A percentile compares a stretch with the other conserved stretches of the same genome.
phyloP scores from a whole-genome alignment of 345 rosid species.

The Moricandia arvensis region DNA sequence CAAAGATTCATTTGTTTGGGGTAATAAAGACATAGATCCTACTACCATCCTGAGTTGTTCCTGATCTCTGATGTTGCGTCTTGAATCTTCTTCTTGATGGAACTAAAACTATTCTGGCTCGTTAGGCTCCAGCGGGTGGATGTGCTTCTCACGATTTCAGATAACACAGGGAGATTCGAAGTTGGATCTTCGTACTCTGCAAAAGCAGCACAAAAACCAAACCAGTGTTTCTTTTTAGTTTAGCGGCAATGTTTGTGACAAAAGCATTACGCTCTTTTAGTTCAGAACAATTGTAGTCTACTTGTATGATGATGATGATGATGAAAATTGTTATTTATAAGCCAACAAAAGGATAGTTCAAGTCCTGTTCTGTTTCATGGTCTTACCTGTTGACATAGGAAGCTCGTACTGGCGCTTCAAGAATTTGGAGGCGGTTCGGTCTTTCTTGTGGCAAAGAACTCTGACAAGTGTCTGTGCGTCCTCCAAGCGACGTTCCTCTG shows the following conservation, averaged over 20 bases:
- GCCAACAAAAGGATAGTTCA: not conserved
- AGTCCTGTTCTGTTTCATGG: not conserved
- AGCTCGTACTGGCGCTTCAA: constrained; percentile 78
- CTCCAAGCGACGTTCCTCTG: constrained; percentile 47
- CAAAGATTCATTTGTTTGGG: not conserved
- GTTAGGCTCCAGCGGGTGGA: constrained; percentile 65
- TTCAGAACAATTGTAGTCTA: constrained; percentile 18
- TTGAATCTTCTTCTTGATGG: constrained; percentile 74
- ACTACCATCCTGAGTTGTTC: constrained; percentile 56
- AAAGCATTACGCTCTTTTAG: constrained; percentile 11
- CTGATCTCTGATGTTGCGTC: constrained; percentile 78
- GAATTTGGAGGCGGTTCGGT: constrained; percentile 80
- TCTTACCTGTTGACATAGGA: constrained; percentile 92
- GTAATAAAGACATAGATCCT: constrained; percentile 7
- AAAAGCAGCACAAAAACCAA: constrained; percentile 8
- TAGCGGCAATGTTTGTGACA: constrained; percentile 10
- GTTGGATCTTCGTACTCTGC: constrained; percentile 71
- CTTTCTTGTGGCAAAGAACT: constrained; percentile 94
- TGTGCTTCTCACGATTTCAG: constrained; percentile 69
- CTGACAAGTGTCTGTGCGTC: constrained; percentile 80
- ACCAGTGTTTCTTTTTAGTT: not conserved
- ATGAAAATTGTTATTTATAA: not conserved
- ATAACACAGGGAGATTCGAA: constrained; percentile 48
- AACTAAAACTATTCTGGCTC: constrained; percentile 59
- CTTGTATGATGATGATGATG: constrained; percentile 23